Conservation (phyloP, 2,329 filamentous ascomycete species). For the Tolypocladium ophioglossoides region DNA sequence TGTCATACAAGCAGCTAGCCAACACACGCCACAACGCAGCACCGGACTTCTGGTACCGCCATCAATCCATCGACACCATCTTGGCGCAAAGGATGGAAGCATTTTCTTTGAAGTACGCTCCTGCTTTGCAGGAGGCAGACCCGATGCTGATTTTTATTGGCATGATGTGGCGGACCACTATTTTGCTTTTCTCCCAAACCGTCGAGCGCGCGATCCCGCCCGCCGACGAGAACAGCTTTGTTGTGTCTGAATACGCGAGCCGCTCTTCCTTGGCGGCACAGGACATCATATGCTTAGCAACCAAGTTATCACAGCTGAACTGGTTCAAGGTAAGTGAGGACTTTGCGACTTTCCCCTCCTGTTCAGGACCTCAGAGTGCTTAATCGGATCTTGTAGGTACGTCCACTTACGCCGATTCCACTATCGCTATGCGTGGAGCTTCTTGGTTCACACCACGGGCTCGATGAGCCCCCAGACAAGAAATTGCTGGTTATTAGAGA, state of each 20-base stretch:
- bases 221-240: not conserved
- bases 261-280: not conserved
- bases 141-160: not conserved
- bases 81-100: not conserved
- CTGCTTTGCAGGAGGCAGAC: not conserved
- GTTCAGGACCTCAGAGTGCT: not conserved
- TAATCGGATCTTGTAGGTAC: not conserved
- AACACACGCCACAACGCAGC: not conserved
- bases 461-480: not conserved
- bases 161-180: not conserved
- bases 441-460: not conserved
- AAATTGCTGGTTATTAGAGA: not conserved
- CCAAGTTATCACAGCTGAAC: not conserved
- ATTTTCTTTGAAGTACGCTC: not conserved
- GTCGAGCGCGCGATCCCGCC: not conserved
- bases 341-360: not conserved
- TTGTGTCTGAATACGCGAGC: not conserved
- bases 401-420: conserved; percentile 3
- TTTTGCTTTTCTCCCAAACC: not conserved
- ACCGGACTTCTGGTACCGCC: not conserved
- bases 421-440: conserved; percentile 2
- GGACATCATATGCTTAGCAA: not conserved
- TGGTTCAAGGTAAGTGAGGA: not conserved
- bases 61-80: not conserved
- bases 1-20: not conserved